A percentile compares a stretch with the other conserved stretches of the same genome.
Evolutionary conservation across 495 filamentous ascomycete genomes (phyloP).

Genomic region (Penicillium canescens): DNA sequence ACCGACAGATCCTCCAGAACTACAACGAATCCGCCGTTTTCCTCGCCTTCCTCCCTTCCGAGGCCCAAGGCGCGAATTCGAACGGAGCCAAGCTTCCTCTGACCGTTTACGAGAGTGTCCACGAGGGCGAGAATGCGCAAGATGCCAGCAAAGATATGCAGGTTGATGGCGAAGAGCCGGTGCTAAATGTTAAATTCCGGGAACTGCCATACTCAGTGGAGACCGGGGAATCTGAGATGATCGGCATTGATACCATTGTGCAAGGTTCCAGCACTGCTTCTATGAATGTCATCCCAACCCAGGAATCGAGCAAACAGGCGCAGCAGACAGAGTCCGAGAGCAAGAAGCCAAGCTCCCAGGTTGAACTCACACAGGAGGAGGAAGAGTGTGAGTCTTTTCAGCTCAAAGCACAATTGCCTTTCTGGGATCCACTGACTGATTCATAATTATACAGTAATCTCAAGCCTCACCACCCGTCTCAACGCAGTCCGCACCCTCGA

Average conservation of each 20-base stretch:
- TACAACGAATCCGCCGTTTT: conserved; percentile 87
- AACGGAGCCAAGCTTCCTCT: conserved; percentile 81
- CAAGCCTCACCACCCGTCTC: conserved; percentile 75
- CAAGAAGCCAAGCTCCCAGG: conserved; percentile 38
- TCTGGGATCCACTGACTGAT: conserved; percentile 12
- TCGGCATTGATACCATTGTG: conserved; percentile 88
- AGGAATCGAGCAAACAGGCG: conserved; percentile 11
- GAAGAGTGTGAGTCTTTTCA: conserved; percentile 60
- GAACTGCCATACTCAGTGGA: conserved; percentile 86
- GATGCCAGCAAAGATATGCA: conserved; percentile 72
- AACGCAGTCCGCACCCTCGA: conserved; percentile 94
- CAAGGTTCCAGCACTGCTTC: conserved; percentile 77
- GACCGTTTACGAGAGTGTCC: conserved; percentile 84
- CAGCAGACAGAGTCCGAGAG: conserved; percentile 29
- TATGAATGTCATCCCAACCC: conserved; percentile 6
- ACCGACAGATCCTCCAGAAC: conserved; percentile 68
- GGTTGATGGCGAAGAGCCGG: conserved; percentile 60
- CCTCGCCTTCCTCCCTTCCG: conserved; percentile 77
- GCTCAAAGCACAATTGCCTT: not conserved
- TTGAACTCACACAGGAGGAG: conserved; percentile 70
- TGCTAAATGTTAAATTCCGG: conserved; percentile 68
- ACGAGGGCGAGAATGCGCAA: conserved; percentile 59
- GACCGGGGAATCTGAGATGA: conserved; percentile 96
- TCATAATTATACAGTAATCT: conserved; percentile 50
- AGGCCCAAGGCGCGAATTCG: conserved; percentile 41